Percentiles rank a stretch among this genome's conserved stretches.
Conservation (phyloP, 2,329 filamentous ascomycete species). For the Furcasterigmium furcatum region DNA sequence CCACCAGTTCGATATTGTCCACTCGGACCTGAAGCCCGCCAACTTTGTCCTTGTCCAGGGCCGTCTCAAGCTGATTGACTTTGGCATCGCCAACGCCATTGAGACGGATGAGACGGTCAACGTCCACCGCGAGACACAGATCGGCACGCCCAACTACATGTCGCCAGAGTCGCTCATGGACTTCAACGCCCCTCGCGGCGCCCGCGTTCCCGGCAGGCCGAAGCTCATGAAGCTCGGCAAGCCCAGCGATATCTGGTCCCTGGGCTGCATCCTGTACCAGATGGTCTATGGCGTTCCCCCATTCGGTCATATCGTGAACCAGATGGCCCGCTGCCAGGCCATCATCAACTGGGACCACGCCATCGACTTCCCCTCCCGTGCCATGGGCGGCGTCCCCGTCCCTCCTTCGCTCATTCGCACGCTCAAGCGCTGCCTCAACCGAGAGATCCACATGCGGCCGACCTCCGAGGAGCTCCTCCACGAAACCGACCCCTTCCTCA, state of each 20-base stretch:
- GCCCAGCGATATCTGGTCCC: slow-evolving; percentile 90
- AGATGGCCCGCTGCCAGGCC: slow-evolving; percentile 80
- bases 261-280: slow-evolving; percentile 96
- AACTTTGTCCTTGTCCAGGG: slow-evolving; percentile 95
- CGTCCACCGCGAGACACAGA: slow-evolving; percentile 90
- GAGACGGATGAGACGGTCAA: slow-evolving; percentile 95
- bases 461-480: slow-evolving; percentile 61
- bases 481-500: slow-evolving; percentile 59
- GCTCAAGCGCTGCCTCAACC: slow-evolving; percentile 59
- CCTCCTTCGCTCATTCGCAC: slow-evolving; percentile 58
- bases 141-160: slow-evolving; percentile 99
- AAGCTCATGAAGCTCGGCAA: slow-evolving; percentile 96
- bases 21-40: slow-evolving; percentile 94
- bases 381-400: slow-evolving; percentile 62
- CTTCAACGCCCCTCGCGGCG: slow-evolving; percentile 63
- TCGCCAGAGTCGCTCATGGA: slow-evolving; percentile 92
- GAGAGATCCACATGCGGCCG: slow-evolving; percentile 60
- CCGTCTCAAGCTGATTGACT: slow-evolving; percentile 92
- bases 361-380: slow-evolving; percentile 69
- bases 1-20: slow-evolving; percentile 87
- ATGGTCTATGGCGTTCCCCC: slow-evolving; percentile 98
- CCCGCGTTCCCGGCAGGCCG: slow-evolving; percentile 37
- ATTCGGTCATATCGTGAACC: slow-evolving; percentile 87
- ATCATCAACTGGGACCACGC: slow-evolving; percentile 76
- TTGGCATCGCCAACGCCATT: slow-evolving; percentile 97